A percentile compares a stretch with the other conserved stretches of the same genome.
Evolutionary conservation across 495 filamentous ascomycete genomes (phyloP).

Genomic region (Hypomontagnella submonticulosa): DNA sequence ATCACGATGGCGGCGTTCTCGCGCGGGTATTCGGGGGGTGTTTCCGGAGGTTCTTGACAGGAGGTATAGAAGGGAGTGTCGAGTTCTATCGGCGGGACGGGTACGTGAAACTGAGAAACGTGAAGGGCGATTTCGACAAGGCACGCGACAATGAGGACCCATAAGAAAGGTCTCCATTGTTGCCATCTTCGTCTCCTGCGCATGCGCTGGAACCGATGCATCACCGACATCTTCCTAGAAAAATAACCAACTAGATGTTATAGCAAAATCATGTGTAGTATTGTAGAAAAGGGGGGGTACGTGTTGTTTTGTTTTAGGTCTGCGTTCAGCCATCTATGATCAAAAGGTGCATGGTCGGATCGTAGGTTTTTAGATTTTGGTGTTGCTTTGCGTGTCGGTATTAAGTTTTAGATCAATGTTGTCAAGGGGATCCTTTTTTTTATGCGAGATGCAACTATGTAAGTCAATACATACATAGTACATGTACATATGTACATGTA

Average conservation of each 20-base stretch:
- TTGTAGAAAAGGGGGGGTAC: slow-evolving; percentile 2
- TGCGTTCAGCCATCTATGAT: slow-evolving; percentile 15
- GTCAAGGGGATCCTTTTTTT: slow-evolving; percentile 14
- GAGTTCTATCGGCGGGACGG: slow-evolving; percentile 49
- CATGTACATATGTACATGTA: too few species aligned
- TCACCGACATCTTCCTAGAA: slow-evolving; percentile 20
- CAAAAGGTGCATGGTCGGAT: too few species aligned
- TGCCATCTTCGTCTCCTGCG: slow-evolving; percentile 42
- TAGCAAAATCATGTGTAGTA: slow-evolving; percentile 25
- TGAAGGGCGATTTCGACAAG: slow-evolving; percentile 51
- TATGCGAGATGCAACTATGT: background rate
- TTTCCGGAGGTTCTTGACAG: slow-evolving; percentile 54
- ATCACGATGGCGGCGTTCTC: slow-evolving; percentile 96
- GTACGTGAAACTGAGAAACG: slow-evolving; percentile 44
- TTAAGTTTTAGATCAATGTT: slow-evolving; percentile 5
- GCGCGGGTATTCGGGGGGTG: slow-evolving; percentile 64
- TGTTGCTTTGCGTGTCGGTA: background rate
- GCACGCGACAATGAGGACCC: slow-evolving; percentile 41
- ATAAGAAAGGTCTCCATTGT: slow-evolving; percentile 40
- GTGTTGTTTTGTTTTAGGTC: slow-evolving; percentile 6
- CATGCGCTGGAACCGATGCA: slow-evolving; percentile 40
- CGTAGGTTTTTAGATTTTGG: too few species aligned
- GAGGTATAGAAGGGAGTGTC: slow-evolving; percentile 57
- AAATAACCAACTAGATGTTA: slow-evolving; percentile 1
- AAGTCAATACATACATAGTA: too few species aligned